These are phyloP conservation scores for Hericium alpestre DNA, from an alignment of 768 basidiomycete species.

Conservation along the genomic window DNA sequence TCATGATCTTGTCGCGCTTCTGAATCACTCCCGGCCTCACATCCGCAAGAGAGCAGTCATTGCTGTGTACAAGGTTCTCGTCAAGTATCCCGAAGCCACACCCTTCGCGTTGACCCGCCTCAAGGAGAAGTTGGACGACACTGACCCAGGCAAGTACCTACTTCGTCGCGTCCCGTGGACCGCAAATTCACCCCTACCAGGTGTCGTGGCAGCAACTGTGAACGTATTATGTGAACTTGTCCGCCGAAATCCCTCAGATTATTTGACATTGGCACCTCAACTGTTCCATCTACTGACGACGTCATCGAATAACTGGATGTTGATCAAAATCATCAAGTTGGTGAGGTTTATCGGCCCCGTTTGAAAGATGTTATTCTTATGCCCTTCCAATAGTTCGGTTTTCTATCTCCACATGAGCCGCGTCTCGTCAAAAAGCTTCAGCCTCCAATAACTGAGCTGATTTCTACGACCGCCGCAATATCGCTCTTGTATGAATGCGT, in stretches of 20 bases:
- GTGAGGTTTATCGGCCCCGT: conserved; percentile 31
- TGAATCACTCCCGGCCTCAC: conserved; percentile 80
- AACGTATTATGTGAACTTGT: conserved; percentile 92
- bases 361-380: neutral
- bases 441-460: conserved; percentile 88
- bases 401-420: conserved; percentile 83
- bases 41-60: conserved; percentile 89
- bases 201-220: conserved; percentile 88
- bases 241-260: conserved; percentile 66
- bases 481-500: conserved; percentile 97
- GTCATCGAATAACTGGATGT: conserved; percentile 98
- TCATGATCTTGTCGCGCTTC: conserved; percentile 73
- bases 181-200: conserved; percentile 26
- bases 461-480: conserved; percentile 90
- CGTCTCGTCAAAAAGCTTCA: conserved; percentile 91
- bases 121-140: conserved; percentile 72
- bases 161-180: neutral
- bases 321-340: conserved; percentile 96
- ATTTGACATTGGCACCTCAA: conserved; percentile 81
- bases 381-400: conserved; percentile 62
- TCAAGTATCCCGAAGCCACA: conserved; percentile 73
- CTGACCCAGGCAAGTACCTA: conserved; percentile 47
- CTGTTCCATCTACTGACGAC: conserved; percentile 88
- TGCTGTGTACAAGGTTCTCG: conserved; percentile 68
- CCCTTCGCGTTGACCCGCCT: conserved; percentile 56